These are phyloP conservation scores for Lepraria neglecta DNA, from an alignment of 495 filamentous ascomycete genomes.

Conservation along the genomic window DNA sequence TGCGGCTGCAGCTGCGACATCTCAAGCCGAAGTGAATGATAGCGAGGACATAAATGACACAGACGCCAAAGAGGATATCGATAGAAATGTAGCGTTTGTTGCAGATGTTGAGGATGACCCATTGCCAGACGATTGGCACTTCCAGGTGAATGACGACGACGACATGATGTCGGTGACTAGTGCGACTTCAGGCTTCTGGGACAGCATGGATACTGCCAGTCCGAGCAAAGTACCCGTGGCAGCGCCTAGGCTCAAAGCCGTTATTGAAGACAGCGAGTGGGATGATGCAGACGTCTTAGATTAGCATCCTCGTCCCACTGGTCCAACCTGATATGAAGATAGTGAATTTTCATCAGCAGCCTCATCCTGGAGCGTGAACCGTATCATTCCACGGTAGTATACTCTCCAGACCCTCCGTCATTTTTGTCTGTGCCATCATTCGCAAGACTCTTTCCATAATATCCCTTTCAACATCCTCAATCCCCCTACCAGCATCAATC, in stretches of 20 bases:
- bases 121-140: conserved; percentile 28
- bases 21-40: conserved; percentile 10
- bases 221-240: conserved; percentile 20
- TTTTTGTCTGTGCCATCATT: conserved; percentile 36
- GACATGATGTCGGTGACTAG: conserved; percentile 28
- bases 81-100: conserved; percentile 15
- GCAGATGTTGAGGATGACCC: conserved; percentile 25
- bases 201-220: conserved; percentile 22
- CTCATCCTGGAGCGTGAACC: neutral
- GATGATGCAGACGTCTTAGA: conserved; percentile 47
- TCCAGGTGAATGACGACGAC: conserved; percentile 31
- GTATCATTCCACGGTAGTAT: conserved; percentile 38
- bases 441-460: conserved; percentile 53
- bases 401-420: conserved; percentile 36
- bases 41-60: conserved; percentile 27
- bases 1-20: neutral
- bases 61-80: conserved; percentile 20
- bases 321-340: neutral
- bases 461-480: conserved; percentile 53
- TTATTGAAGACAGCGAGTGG: conserved; percentile 60
- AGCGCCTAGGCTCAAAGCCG: conserved; percentile 33
- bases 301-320: conserved; percentile 27
- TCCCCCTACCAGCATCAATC: conserved; percentile 48
- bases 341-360: neutral
- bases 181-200: conserved; percentile 35